Conservation (phyloP, 2,329 filamentous ascomycete species). For the Lasiodiplodia sp. region DNA sequence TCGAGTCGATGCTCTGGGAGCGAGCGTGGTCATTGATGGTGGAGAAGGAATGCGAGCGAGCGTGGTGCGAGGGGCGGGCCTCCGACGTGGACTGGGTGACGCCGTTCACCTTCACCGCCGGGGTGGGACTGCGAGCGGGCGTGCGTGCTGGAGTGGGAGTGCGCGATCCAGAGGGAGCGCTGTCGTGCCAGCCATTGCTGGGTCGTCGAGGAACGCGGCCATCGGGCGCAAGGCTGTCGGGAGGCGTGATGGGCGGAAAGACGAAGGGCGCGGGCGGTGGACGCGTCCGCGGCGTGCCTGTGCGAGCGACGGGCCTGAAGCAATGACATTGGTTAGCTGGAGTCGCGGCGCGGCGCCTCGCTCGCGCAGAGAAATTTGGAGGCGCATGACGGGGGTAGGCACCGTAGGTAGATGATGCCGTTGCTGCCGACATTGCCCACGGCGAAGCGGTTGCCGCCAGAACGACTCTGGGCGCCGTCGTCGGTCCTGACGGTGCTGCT, state of each 20-base stretch:
- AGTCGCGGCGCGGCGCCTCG: conserved; percentile 7
- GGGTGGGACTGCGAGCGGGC: conserved; percentile 32
- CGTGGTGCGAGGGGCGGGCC: conserved; percentile 38
- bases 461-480: conserved; percentile 35
- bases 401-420: conserved; percentile 57
- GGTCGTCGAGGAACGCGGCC: conserved; percentile 38
- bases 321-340: conserved; percentile 33
- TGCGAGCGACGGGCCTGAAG: conserved; percentile 45
- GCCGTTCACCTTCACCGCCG: conserved; percentile 21
- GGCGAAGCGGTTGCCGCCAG: conserved; percentile 48
- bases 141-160: conserved; percentile 41
- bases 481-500: conserved; percentile 41
- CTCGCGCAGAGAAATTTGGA: conserved; percentile 21
- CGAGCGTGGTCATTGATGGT: conserved; percentile 70
- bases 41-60: conserved; percentile 76
- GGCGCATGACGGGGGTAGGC: conserved; percentile 1
- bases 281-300: conserved; percentile 44
- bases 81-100: conserved; percentile 33
- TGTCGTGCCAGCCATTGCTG: conserved; percentile 48
- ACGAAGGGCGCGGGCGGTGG: conserved; percentile 46
- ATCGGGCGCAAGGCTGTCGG: conserved; percentile 42
- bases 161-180: conserved; percentile 42
- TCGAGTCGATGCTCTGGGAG: conserved; percentile 64
- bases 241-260: conserved; percentile 48
- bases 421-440: conserved; percentile 55